phyloP scores from a whole-genome alignment of 2,329 filamentous ascomycete genomes.

The Berkeleyomyces basicola region DNA sequence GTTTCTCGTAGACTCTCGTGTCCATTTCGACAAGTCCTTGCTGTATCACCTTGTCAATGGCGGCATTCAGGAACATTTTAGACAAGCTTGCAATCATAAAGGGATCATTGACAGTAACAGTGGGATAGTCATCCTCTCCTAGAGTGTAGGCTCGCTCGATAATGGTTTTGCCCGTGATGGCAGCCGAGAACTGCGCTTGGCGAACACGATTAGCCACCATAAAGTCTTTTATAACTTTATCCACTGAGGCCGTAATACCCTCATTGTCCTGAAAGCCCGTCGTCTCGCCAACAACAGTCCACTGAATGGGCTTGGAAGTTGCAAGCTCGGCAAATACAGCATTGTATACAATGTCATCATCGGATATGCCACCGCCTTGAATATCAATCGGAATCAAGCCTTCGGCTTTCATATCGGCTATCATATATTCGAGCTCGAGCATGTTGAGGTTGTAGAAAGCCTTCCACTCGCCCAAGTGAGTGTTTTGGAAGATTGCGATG shows the following conservation, averaged over 20 bases:
- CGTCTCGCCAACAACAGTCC: slow-evolving; percentile 2
- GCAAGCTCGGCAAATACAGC: slow-evolving; percentile 14
- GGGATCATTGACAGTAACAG: slow-evolving; percentile 10
- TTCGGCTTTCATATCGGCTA: slow-evolving; percentile 6
- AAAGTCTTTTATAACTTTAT: slow-evolving; percentile 8
- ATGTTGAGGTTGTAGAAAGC: slow-evolving; percentile 7
- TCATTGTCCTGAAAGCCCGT: slow-evolving; percentile 8
- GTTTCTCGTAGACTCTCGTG: slow-evolving; percentile 7
- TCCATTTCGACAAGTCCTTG: slow-evolving; percentile 9
- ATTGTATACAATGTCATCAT: slow-evolving; percentile 6
- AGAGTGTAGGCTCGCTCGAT: slow-evolving; percentile 14
- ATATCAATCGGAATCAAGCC: slow-evolving; percentile 14
- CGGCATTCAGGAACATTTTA: slow-evolving; percentile 15
- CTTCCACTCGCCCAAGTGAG: slow-evolving; percentile 13
- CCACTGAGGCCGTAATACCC: neutral
- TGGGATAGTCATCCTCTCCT: slow-evolving; percentile 13
- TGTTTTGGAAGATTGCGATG: slow-evolving; percentile 13
- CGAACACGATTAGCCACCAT: slow-evolving; percentile 14
- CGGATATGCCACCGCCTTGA: slow-evolving; percentile 10
- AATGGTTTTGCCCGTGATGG: slow-evolving; percentile 8
- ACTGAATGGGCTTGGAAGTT: slow-evolving; percentile 4
- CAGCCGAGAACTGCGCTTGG: slow-evolving; percentile 14
- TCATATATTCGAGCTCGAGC: slow-evolving; percentile 4
- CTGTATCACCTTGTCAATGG: slow-evolving; percentile 12
- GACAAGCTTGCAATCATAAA: slow-evolving; percentile 15